Conservation (phyloP, 1,284 basidiomycete genomes). For the Exobasidium rhododendri region DNA sequence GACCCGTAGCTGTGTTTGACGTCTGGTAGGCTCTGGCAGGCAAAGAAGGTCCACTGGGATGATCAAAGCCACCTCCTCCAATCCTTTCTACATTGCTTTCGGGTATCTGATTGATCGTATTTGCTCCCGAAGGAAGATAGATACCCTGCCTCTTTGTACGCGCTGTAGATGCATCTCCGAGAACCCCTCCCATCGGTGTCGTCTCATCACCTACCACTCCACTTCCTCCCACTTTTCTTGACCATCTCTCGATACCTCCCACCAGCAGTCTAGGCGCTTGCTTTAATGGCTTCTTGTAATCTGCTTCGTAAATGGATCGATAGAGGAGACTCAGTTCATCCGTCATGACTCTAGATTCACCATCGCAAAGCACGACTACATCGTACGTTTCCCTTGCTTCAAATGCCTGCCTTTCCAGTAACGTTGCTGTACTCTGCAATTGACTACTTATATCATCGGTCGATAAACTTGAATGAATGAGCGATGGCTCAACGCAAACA, state of each 20-base stretch:
- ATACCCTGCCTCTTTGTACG: slow-evolving; percentile 1
- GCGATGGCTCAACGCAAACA: slow-evolving; percentile 7
- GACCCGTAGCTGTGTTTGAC: not conserved
- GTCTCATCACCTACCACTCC: slow-evolving; percentile 2
- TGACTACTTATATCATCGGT: not conserved
- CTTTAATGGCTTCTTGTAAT: slow-evolving; percentile 59
- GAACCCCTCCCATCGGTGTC: not conserved
- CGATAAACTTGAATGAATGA: not conserved
- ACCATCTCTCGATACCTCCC: slow-evolving; percentile 84
- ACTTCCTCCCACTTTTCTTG: slow-evolving; percentile 63
- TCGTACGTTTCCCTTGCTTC: slow-evolving; percentile 80
- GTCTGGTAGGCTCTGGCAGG: slow-evolving; percentile 41
- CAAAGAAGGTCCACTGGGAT: slow-evolving; percentile 24
- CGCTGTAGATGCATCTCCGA: not conserved
- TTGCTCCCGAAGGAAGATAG: not conserved
- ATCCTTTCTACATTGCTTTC: not conserved
- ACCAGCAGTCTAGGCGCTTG: slow-evolving; percentile 77
- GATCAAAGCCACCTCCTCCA: slow-evolving; percentile 3
- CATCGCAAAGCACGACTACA: slow-evolving; percentile 83
- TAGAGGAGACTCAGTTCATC: not conserved
- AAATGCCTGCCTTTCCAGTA: slow-evolving; percentile 70
- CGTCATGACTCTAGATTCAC: slow-evolving; percentile 61
- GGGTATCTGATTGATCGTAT: slow-evolving; percentile 20
- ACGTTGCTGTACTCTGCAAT: slow-evolving; percentile 56
- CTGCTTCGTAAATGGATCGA: slow-evolving; percentile 38